phyloP scores from a whole-genome alignment of 2,329 filamentous ascomycete genomes.

The Didymella pinodella region DNA sequence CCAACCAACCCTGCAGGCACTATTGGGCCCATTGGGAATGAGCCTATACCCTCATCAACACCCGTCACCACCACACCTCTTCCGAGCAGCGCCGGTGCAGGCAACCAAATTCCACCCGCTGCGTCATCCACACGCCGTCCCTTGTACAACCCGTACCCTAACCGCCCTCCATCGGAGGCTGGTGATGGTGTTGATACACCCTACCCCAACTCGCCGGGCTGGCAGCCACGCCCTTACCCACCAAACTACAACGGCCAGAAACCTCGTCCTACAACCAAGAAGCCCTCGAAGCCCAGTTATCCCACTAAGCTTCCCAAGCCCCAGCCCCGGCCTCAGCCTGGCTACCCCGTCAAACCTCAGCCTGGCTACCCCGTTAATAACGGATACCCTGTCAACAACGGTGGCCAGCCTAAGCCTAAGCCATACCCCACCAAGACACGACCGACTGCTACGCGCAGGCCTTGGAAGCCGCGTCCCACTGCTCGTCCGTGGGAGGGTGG shows the following conservation, averaged over 20 bases:
- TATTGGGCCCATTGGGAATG: background rate
- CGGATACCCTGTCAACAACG: background rate
- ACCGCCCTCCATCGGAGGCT: constrained; percentile 12
- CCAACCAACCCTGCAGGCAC: background rate
- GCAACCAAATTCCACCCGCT: background rate
- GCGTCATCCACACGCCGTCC: background rate
- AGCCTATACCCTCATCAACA: background rate
- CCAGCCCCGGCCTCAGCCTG: background rate
- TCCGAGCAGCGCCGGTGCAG: background rate
- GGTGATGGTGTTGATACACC: constrained; percentile 29
- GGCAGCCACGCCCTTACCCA: constrained; percentile 3
- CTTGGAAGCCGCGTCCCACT: constrained; percentile 15
- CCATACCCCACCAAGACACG: constrained; percentile 1
- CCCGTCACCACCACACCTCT: background rate
- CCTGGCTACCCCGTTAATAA: background rate
- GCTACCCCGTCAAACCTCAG: background rate
- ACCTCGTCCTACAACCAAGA: background rate
- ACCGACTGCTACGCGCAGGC: constrained; percentile 5
- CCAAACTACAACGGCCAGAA: background rate
- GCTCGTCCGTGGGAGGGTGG: constrained; percentile 9
- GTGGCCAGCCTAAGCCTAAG: background rate
- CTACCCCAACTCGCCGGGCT: constrained; percentile 10
- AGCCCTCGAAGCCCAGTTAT: background rate
- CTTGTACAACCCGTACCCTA: constrained; percentile 8
- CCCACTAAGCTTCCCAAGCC: background rate